phyloP scores from a whole-genome alignment of 169 alveolate species.

The Eimeria zaria region DNA sequence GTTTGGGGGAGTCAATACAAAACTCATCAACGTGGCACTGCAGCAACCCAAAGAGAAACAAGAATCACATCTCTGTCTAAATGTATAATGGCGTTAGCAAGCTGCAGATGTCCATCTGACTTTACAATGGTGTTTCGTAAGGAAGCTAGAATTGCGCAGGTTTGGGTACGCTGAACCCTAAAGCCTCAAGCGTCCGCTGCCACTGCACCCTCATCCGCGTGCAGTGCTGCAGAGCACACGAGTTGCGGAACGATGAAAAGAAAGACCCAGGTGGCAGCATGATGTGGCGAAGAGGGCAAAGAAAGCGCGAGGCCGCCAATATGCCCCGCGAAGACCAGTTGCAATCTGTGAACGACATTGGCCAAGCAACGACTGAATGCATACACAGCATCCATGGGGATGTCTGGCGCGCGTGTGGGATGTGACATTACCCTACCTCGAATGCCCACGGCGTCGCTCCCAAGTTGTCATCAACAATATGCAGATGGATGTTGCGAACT shows the following conservation, averaged over 20 bases:
- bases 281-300: not conserved
- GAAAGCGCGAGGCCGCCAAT: not conserved
- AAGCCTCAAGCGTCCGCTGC: not conserved
- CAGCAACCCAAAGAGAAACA: not conserved
- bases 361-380: not conserved
- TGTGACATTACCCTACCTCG: slow-evolving; percentile 84
- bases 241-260: not conserved
- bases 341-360: not conserved
- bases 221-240: not conserved
- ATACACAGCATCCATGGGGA: not conserved
- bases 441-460: slow-evolving; percentile 90
- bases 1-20: slow-evolving; percentile 84
- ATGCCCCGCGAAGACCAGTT: not conserved
- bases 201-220: not conserved
- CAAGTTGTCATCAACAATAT: slow-evolving; percentile 90
- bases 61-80: not conserved
- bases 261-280: not conserved
- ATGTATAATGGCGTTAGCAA: not conserved
- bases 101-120: not conserved
- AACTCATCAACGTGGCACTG: slow-evolving; percentile 84
- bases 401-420: not conserved
- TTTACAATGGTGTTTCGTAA: not conserved
- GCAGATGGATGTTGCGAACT: slow-evolving; percentile 88
- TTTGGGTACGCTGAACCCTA: too few relatives aligned
- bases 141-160: too few relatives aligned